These are phyloP conservation scores for Ophiostoma triangulosporum DNA, from an alignment of 2,329 filamentous ascomycete genomes.

Conservation along the genomic window DNA sequence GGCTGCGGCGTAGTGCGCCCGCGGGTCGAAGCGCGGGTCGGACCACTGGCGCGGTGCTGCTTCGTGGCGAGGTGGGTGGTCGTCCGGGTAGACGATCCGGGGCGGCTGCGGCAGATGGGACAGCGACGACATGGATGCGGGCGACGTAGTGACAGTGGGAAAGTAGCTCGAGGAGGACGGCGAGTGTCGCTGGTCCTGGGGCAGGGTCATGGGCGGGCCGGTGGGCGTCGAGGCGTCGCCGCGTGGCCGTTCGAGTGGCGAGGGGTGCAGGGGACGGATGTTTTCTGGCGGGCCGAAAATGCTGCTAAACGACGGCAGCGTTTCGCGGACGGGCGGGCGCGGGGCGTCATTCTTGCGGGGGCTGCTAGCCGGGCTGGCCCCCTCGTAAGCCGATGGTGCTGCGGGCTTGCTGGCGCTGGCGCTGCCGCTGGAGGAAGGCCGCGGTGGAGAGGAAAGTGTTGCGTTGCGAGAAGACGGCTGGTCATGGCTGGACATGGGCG, in stretches of 20 bases:
- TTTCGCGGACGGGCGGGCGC: slow-evolving; percentile 25
- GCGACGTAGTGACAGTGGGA: slow-evolving; percentile 19
- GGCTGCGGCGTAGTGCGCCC: slow-evolving; percentile 5
- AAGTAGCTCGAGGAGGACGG: slow-evolving; percentile 33
- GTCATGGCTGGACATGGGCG: slow-evolving; percentile 47
- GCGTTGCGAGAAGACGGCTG: slow-evolving; percentile 21
- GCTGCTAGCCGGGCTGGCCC: neutral
- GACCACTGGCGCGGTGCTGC: neutral
- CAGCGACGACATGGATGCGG: neutral
- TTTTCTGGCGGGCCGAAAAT: slow-evolving; percentile 37
- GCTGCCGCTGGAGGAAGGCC: slow-evolving; percentile 17
- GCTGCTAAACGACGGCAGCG: slow-evolving; percentile 43
- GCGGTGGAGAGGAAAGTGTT: neutral
- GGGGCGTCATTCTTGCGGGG: neutral
- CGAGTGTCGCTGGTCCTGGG: slow-evolving; percentile 19
- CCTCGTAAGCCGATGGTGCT: neutral
- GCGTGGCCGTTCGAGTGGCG: slow-evolving; percentile 33
- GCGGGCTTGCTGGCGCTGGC: slow-evolving; percentile 24
- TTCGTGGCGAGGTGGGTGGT: slow-evolving; percentile 2
- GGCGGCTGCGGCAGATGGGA: neutral
- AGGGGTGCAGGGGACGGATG: slow-evolving; percentile 30
- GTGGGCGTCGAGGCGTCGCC: slow-evolving; percentile 15
- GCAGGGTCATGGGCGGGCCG: neutral
- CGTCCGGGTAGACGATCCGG: neutral
- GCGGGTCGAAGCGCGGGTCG: neutral